Evolutionary conservation across 495 filamentous ascomycete genomes (phyloP).

Genomic region (Penicillium desertorum): DNA sequence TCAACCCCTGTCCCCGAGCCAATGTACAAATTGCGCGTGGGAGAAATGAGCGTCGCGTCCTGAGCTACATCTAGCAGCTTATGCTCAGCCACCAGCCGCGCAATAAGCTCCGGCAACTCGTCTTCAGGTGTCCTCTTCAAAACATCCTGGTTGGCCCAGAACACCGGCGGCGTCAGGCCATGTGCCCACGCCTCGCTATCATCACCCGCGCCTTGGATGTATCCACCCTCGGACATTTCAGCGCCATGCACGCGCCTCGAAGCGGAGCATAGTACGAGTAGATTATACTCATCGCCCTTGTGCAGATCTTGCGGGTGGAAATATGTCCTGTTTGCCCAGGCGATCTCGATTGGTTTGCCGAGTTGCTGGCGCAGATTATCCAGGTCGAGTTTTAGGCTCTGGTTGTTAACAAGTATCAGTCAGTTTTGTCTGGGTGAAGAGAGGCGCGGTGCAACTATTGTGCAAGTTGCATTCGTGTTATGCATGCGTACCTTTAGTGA

Average conservation of each 20-base stretch:
- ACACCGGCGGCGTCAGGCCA: conserved; percentile 70
- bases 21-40: conserved; percentile 45
- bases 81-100: conserved; percentile 45
- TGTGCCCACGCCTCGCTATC: conserved; percentile 88
- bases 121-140: conserved; percentile 61
- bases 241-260: conserved; percentile 65
- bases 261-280: conserved; percentile 76
- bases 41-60: conserved; percentile 34
- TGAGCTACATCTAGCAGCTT: conserved; percentile 23
- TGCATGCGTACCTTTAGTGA: conserved; percentile 52
- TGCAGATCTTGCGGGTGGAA: conserved; percentile 42
- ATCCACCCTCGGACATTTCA: conserved; percentile 69
- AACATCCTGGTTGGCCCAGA: conserved; percentile 65
- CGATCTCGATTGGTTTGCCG: conserved; percentile 41
- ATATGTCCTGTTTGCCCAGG: conserved; percentile 46
- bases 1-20: conserved; percentile 22
- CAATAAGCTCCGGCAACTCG: conserved; percentile 64
- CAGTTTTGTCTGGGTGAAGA: conserved; percentile 14
- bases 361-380: conserved; percentile 37
- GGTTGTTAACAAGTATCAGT: conserved; percentile 14
- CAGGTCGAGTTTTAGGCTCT: conserved; percentile 54
- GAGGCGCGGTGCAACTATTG: neutral
- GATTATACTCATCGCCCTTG: conserved; percentile 48
- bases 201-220: conserved; percentile 93
- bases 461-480: neutral